Evolutionary conservation across 2,329 filamentous ascomycete species (phyloP).

Genomic region (Capronia epimyces): DNA sequence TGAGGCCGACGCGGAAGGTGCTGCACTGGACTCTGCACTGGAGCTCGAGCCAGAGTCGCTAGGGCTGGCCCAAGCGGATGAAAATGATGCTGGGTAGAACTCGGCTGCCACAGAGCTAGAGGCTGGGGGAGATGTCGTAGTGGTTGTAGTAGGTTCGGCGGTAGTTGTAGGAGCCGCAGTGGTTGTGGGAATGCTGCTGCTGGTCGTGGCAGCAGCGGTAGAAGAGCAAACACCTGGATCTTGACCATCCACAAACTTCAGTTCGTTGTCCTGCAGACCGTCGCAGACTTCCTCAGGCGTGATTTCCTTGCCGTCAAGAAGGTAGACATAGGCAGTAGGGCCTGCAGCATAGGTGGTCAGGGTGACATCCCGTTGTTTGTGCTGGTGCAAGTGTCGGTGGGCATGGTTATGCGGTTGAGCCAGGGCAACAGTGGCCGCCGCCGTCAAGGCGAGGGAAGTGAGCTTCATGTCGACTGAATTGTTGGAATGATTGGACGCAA

Average conservation of each 20-base stretch:
- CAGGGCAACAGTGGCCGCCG: slow-evolving; percentile 41
- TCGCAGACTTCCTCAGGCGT: slow-evolving; percentile 59
- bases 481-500: slow-evolving; percentile 5
- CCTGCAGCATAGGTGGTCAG: slow-evolving; percentile 51
- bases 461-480: slow-evolving; percentile 21
- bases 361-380: slow-evolving; percentile 38
- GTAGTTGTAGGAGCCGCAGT: slow-evolving; percentile 28
- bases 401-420: slow-evolving; percentile 40
- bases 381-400: slow-evolving; percentile 39
- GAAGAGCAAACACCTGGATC: slow-evolving; percentile 51
- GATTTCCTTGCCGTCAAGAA: slow-evolving; percentile 61
- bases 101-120: slow-evolving; percentile 34
- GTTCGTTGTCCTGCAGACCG: slow-evolving; percentile 64
- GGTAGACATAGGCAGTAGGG: slow-evolving; percentile 63
- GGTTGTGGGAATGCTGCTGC: neutral
- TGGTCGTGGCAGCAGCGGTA: slow-evolving; percentile 35
- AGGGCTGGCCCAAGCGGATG: slow-evolving; percentile 17
- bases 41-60: slow-evolving; percentile 28
- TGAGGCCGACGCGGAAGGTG: slow-evolving; percentile 24
- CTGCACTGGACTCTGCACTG: slow-evolving; percentile 29
- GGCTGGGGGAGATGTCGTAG: slow-evolving; percentile 35
- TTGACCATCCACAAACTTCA: slow-evolving; percentile 60
- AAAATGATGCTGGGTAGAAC: slow-evolving; percentile 48
- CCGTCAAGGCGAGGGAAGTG: slow-evolving; percentile 28
- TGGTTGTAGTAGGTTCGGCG: slow-evolving; percentile 23